Conservation (phyloP, 2,329 filamentous ascomycete genomes). For the Colletotrichum tanaceti region DNA sequence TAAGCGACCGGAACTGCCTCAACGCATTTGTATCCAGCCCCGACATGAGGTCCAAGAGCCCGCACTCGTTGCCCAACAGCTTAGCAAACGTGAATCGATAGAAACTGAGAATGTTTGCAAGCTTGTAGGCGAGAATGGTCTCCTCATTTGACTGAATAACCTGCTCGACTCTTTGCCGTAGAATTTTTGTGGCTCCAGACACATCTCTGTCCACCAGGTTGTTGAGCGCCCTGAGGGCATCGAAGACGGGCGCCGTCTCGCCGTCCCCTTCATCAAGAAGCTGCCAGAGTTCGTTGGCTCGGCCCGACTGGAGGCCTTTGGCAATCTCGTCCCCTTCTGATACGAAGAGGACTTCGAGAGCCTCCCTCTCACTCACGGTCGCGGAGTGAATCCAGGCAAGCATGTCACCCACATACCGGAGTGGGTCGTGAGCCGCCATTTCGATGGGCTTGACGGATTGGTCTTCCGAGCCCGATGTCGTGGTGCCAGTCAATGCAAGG, state of each 20-base stretch:
- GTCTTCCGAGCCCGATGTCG: slow-evolving; percentile 68
- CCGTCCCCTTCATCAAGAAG: slow-evolving; percentile 70
- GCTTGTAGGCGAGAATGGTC: slow-evolving; percentile 86
- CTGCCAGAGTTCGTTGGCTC: slow-evolving; percentile 87
- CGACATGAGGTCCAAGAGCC: slow-evolving; percentile 75
- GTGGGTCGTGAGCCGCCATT: slow-evolving; percentile 87
- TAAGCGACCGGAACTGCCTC: slow-evolving; percentile 82
- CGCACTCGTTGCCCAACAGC: slow-evolving; percentile 76
- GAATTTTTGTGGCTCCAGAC: slow-evolving; percentile 80
- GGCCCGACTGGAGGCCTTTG: slow-evolving; percentile 81
- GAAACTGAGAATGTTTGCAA: slow-evolving; percentile 89
- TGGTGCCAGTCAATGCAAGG: slow-evolving; percentile 81
- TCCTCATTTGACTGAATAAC: slow-evolving; percentile 94
- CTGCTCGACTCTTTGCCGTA: slow-evolving; percentile 91
- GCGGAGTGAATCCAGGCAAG: slow-evolving; percentile 96
- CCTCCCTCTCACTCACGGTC: slow-evolving; percentile 92
- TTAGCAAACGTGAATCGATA: slow-evolving; percentile 88
- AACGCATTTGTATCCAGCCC: slow-evolving; percentile 81
- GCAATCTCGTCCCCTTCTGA: slow-evolving; percentile 90
- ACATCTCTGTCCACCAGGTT: slow-evolving; percentile 90
- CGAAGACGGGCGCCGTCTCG: slow-evolving; percentile 69
- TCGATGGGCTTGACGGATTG: slow-evolving; percentile 87
- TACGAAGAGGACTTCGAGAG: slow-evolving; percentile 90
- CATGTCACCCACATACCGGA: slow-evolving; percentile 97
- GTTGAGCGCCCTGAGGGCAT: slow-evolving; percentile 83